Evolutionary conservation across 495 filamentous ascomycete species (phyloP).

Genomic region (Neurospora tetraspora): DNA sequence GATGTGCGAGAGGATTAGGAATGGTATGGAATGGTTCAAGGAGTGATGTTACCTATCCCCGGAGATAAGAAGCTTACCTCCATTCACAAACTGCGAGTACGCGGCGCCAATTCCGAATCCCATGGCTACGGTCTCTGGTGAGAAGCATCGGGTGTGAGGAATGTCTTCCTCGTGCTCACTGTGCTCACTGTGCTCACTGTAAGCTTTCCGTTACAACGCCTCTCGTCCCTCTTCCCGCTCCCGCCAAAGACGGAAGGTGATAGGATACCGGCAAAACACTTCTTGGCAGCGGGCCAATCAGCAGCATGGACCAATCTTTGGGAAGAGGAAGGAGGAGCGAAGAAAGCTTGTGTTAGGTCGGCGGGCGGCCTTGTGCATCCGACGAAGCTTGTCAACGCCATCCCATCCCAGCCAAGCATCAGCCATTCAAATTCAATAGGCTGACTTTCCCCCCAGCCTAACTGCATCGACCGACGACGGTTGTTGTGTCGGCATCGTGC

Average conservation of each 20-base stretch:
- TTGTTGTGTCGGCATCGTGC: neutral
- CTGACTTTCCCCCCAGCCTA: too few relatives aligned
- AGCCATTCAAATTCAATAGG: neutral
- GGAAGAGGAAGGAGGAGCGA: neutral
- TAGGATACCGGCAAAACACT: neutral
- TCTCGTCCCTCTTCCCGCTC: neutral
- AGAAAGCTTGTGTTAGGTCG: neutral
- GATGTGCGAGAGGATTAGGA: neutral
- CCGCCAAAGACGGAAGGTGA: neutral
- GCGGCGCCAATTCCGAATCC: neutral
- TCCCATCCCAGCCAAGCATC: neutral
- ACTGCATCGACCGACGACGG: neutral
- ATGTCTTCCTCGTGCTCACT: neutral
- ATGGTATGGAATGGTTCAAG: neutral
- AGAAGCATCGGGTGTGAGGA: neutral
- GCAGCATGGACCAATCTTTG: neutral
- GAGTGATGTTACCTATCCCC: neutral
- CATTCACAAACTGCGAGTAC: neutral
- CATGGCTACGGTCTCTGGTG: neutral
- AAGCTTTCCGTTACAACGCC: neutral
- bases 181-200: neutral
- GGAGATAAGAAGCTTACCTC: neutral
- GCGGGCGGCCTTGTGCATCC: neutral
- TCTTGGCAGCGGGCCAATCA: neutral
- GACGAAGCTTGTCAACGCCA: neutral